Base-by-base conservation (phyloP, 768 basidiomycete genomes). In the Hirschioporus abietinus region DNA sequence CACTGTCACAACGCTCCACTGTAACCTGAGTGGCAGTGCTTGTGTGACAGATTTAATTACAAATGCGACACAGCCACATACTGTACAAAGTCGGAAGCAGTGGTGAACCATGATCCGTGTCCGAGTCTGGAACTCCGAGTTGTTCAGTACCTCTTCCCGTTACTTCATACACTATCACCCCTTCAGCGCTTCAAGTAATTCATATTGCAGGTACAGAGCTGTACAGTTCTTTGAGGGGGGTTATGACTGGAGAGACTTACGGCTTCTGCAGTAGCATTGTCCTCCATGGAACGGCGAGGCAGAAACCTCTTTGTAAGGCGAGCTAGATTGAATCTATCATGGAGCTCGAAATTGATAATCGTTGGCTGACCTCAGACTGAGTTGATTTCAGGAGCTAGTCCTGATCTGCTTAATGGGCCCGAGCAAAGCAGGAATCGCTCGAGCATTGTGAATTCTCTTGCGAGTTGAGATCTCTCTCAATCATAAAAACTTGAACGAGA, bases 1-100 rank as follows among this genome's bases (percentile, higher is more conserved):
- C 42, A 52, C 42, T 52, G 42, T 52, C 42, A 52, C 42, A 52
- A n/a, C n/a, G n/a, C n/a, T n/a, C n/a, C n/a, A n/a, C n/a, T n/a
- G n/a, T n/a, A n/a, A n/a, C n/a, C n/a, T 15, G 12, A 52, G 42
- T 36, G 15, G 15, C 35, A 15, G 35, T n/a, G 30, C 30, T 30
- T 30, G n/a, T 30, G 30, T 30, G 30, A 30, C 30, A 30, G 30
- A 30, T 30, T 30, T 3, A 30, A 52, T 52, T 12, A 52, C 42
- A 52, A 20, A 52, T 15, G 12, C 20, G 15, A 52, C 42, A 52
- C 42, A 5, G 42, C 42, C 42, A 52, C 42, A 52, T 2, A n/a
- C n/a, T n/a, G n/a, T n/a, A 52, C 42, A 52, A 52, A 52, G 3
- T 20, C 42, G 42, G 42, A 52, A 52, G 20, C 42, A 5, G 42